Evolutionary conservation across 495 filamentous ascomycete species (phyloP), one percentile per base, ranked within the genome.

Genomic region (Penicillium paxilli): DNA sequence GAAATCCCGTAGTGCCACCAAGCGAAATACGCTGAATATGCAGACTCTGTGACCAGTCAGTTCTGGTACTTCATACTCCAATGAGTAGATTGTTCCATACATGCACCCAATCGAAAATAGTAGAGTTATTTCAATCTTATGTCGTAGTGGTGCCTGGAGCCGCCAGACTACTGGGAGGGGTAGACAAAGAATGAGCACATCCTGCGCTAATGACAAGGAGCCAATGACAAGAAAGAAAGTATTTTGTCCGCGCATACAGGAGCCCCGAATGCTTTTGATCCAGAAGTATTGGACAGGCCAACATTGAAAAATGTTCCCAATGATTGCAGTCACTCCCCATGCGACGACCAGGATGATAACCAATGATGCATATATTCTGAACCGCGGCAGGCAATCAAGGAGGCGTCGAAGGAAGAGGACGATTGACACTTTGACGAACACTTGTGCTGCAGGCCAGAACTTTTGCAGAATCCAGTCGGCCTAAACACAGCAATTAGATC

Each of bases 361-460:
- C 4, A 35, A 46, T 2, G 40, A 54, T 2, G 61, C 54, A 19
- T 45, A 24, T 12, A 33, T 35, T 14, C 28, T 38, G n/a, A 65
- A 58, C 2, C 35, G 24, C 22, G 41, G 32, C 2, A 70, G 33
- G 1, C 56, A 51, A 1, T 62, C 60, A n/a, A 72, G 51, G 2
- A 68, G 33, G 6, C 60, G 49, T 9, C 62, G 64, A 26, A 70
- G 64, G 40, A 72, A 63, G 11, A 73, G 23, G 3, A 75, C 59
- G 49, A 76, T 72, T 9, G 71, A 72, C 1, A 68, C 45, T 51
- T 76, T 76, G 45, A 69, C 60, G 26, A 71, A 57, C 23, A 65
- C 57, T 44, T 69, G 64, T 2, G 64, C 51, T 0, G 51, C 21
- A 0, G 58, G 52, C 63, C 63, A 69, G 38, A 64, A 66, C 28